Percentiles rank a stretch among this genome's conserved stretches.
These are phyloP conservation scores for Benincasa hispida DNA, from an alignment of 306 rosid species.

Conservation along the genomic window DNA sequence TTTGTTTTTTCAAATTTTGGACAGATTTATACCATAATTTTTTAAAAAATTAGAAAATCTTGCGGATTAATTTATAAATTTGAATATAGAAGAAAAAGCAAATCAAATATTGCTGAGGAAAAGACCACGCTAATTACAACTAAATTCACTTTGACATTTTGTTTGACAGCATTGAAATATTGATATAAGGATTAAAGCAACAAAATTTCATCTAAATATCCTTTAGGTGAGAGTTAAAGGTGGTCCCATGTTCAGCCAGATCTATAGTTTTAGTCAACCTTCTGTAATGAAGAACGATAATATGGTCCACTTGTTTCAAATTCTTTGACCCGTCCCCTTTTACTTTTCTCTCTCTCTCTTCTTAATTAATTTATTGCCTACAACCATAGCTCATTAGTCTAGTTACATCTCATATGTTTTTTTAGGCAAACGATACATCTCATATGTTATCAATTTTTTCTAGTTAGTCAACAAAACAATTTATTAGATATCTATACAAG, in stretches of 20 bases:
- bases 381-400: neutral
- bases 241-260: constrained; percentile 13
- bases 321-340: constrained; percentile 55
- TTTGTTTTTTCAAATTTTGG: too few relatives aligned
- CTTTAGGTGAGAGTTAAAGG: neutral
- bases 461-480: neutral
- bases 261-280: constrained; percentile 51
- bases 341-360: constrained; percentile 18
- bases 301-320: constrained; percentile 47
- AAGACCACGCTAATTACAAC: too few relatives aligned
- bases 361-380: constrained; percentile 4
- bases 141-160: too few relatives aligned
- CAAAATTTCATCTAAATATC: neutral
- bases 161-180: too few relatives aligned
- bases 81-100: too few relatives aligned
- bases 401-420: neutral
- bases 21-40: too few relatives aligned
- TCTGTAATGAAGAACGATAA: constrained; percentile 40
- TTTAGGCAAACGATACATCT: neutral
- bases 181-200: neutral
- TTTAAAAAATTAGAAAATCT: too few relatives aligned
- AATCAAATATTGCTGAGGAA: too few relatives aligned
- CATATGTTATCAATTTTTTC: too few relatives aligned
- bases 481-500: neutral
- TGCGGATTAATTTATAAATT: too few relatives aligned